Percentiles rank a stretch among this genome's conserved stretches.
Conservation (phyloP, 2,329 filamentous ascomycete genomes). For the Ustulina deusta region DNA sequence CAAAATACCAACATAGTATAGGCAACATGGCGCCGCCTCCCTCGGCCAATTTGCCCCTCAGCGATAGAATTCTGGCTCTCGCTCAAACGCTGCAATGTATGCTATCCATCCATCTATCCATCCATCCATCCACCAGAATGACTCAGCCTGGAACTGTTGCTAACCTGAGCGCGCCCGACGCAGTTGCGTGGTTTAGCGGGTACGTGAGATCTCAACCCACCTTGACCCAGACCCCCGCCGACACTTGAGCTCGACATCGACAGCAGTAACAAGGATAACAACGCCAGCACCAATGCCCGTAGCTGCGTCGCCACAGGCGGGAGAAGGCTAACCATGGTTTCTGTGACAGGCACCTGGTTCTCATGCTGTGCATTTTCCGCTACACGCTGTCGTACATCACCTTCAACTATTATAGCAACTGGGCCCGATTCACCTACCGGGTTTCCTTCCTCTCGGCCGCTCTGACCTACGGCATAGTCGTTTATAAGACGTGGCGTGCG, state of each 20-base stretch:
- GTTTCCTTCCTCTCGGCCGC: slow-evolving; percentile 90
- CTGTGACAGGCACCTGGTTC: slow-evolving; percentile 78
- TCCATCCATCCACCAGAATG: background rate
- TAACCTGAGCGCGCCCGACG: slow-evolving; percentile 51
- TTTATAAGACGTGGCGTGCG: slow-evolving; percentile 96
- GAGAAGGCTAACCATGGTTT: slow-evolving; percentile 22
- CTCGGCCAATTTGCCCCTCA: slow-evolving; percentile 74
- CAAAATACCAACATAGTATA: background rate
- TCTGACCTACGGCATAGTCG: slow-evolving; percentile 95
- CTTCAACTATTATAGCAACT: slow-evolving; percentile 84
- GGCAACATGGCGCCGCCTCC: slow-evolving; percentile 78
- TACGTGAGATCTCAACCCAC: slow-evolving; percentile 60
- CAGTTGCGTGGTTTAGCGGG: slow-evolving; percentile 85
- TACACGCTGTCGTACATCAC: slow-evolving; percentile 88
- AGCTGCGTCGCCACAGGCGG: background rate
- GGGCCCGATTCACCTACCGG: slow-evolving; percentile 88
- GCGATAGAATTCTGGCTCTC: slow-evolving; percentile 79
- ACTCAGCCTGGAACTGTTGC: slow-evolving; percentile 45
- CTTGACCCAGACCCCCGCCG: slow-evolving; percentile 12
- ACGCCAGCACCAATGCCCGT: background rate
- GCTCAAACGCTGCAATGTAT: slow-evolving; percentile 93
- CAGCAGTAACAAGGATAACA: background rate
- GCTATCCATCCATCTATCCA: slow-evolving; percentile 41
- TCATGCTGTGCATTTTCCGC: slow-evolving; percentile 84
- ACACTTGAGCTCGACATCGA: slow-evolving; percentile 6